Percentiles rank a stretch among this genome's conserved stretches.
Evolutionary conservation across 495 filamentous ascomycete species (phyloP).

Genomic region (Xylaria grammica): DNA sequence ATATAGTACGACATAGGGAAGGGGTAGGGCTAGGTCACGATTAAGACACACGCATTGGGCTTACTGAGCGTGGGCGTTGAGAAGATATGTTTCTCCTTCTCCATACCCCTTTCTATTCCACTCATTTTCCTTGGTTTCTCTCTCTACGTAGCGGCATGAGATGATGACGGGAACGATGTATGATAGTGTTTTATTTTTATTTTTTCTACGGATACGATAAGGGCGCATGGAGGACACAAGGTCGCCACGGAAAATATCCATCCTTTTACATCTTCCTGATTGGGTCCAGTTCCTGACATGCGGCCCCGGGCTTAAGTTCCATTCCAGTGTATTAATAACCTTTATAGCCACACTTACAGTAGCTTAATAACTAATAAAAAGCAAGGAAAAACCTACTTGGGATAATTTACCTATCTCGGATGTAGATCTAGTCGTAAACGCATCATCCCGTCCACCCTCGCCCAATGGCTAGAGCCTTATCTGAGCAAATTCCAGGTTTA

Average conservation of each 20-base stretch:
- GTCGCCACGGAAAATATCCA: constrained; percentile 6
- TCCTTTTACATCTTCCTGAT: constrained; percentile 6
- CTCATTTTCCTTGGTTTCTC: constrained; percentile 15
- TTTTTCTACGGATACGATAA: not conserved
- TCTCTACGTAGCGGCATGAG: constrained; percentile 12
- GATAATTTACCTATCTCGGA: no score
- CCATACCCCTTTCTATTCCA: constrained; percentile 7
- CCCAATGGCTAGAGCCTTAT: constrained; percentile 6
- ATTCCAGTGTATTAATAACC: constrained; percentile 12
- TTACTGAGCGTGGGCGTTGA: constrained; percentile 15
- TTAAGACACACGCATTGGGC: constrained; percentile 12
- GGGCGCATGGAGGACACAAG: not conserved
- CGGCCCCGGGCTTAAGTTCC: not conserved
- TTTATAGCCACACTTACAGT: not conserved
- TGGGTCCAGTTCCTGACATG: not conserved
- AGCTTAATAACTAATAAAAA: no score
- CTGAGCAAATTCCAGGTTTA: not conserved
- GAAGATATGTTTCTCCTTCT: constrained; percentile 18
- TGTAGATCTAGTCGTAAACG: no score
- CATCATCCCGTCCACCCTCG: not conserved
- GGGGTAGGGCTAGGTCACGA: not conserved
- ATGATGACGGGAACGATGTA: constrained; percentile 23
- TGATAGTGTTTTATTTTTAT: constrained; percentile 9
- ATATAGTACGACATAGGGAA: not conserved
- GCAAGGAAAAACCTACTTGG: no score